Evolutionary conservation across 1,284 basidiomycete species (phyloP).

Genomic region (Ceratobasidium sp.): DNA sequence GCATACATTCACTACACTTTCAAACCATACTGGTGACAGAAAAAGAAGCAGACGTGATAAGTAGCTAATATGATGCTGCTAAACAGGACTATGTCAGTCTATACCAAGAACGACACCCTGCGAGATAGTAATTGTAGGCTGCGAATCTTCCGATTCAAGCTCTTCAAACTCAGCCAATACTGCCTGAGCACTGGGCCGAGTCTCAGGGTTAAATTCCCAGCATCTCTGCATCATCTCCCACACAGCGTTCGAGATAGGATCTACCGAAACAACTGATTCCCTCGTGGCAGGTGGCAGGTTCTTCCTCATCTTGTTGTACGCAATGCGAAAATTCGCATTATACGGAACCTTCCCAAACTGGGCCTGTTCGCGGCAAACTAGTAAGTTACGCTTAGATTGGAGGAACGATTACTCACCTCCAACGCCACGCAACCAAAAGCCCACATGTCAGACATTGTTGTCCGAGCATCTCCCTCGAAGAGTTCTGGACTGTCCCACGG

Average conservation of each 20-base stretch:
- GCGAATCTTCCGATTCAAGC: too few relatives aligned
- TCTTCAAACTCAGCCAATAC: background rate
- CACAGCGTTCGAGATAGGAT: background rate
- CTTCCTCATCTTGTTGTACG: background rate
- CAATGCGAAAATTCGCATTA: background rate
- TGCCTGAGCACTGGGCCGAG: background rate
- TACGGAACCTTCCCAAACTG: constrained; percentile 8
- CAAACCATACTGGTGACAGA: too few relatives aligned
- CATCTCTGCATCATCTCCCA: constrained; percentile 11
- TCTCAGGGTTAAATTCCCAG: background rate
- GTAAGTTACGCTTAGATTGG: background rate
- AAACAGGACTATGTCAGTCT: too few relatives aligned
- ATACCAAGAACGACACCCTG: too few relatives aligned
- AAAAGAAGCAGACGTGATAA: too few relatives aligned
- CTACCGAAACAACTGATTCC: too few relatives aligned
- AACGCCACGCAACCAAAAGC: constrained; percentile 37
- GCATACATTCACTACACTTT: too few relatives aligned
- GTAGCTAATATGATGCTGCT: too few relatives aligned
- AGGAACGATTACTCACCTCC: background rate
- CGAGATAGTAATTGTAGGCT: too few relatives aligned
- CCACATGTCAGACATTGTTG: constrained; percentile 25
- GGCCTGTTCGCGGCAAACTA: background rate
- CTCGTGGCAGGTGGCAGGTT: background rate
- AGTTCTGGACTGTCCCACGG: constrained; percentile 22
- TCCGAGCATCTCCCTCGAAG: background rate